Percentiles rank a stretch among this genome's conserved stretches.
Evolutionary conservation across 495 filamentous ascomycete genomes (phyloP).

Genomic region (Xylaria cubensis): DNA sequence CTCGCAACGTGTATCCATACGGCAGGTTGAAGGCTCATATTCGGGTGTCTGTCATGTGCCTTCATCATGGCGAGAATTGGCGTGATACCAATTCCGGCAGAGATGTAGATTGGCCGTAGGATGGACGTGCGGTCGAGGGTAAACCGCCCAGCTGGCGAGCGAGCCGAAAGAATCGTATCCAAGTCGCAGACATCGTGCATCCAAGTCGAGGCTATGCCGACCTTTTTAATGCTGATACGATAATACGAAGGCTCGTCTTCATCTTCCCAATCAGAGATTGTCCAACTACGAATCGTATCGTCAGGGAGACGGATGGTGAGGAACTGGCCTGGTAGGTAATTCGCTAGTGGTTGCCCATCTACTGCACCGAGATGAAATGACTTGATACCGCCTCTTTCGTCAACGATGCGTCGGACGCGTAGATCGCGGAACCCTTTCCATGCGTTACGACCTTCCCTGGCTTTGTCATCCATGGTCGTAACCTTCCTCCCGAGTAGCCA

Average conservation of each 20-base stretch:
- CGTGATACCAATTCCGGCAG: constrained; percentile 26
- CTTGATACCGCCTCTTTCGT: constrained; percentile 14
- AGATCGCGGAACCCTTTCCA: constrained; percentile 18
- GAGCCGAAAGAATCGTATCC: constrained; percentile 1
- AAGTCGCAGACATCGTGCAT: constrained; percentile 12
- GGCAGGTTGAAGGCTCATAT: constrained; percentile 2
- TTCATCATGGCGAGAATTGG: constrained; percentile 28
- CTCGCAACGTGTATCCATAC: constrained; percentile 24
- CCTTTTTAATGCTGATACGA: constrained; percentile 20
- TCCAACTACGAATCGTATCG: constrained; percentile 22
- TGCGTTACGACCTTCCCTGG: constrained; percentile 10
- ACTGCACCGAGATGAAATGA: constrained; percentile 19
- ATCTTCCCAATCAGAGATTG: constrained; percentile 21
- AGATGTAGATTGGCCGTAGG: constrained; percentile 23
- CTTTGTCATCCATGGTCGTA: constrained; percentile 16
- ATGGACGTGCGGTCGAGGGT: constrained; percentile 13
- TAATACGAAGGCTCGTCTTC: constrained; percentile 17
- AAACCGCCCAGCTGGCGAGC: constrained; percentile 21
- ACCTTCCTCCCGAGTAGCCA: not conserved
- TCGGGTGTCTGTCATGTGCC: constrained; percentile 18
- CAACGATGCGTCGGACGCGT: constrained; percentile 7
- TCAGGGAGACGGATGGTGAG: constrained; percentile 20
- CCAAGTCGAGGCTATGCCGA: constrained; percentile 17
- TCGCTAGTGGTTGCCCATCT: constrained; percentile 14
- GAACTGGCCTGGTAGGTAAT: constrained; percentile 23